phyloP scores from a whole-genome alignment of 441 rosid genomes.

The Geranium incanum region DNA sequence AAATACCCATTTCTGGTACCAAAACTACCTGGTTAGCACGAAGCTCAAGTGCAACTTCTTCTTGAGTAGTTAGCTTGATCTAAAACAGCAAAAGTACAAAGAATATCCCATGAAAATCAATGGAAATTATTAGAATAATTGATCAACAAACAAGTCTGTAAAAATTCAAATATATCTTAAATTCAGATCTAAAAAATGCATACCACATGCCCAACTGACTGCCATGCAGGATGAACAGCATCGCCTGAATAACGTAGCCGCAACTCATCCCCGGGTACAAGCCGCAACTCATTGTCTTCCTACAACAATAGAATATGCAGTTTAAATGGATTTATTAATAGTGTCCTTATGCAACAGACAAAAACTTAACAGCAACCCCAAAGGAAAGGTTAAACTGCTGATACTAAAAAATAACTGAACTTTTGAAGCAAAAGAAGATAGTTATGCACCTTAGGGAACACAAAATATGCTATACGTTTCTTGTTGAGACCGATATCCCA shows the following conservation, averaged over 20 bases:
- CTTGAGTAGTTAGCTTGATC: constrained; percentile 97
- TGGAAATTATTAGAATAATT: not conserved
- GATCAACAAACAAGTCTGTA: not conserved
- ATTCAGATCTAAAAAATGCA: constrained; percentile 20
- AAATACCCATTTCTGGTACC: constrained; percentile 8
- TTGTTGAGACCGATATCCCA: constrained; percentile 99
- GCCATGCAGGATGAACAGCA: constrained; percentile 97
- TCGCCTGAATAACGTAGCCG: constrained; percentile 93
- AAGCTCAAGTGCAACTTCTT: constrained; percentile 98
- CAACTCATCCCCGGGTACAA: constrained; percentile 96
- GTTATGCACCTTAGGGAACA: constrained; percentile 79
- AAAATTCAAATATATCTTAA: constrained; percentile 7
- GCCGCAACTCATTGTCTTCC: constrained; percentile 97
- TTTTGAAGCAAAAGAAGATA: constrained; percentile 1
- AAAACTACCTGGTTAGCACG: constrained; percentile 83
- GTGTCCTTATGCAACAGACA: not conserved
- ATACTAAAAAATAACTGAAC: not conserved
- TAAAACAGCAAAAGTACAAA: constrained; percentile 25
- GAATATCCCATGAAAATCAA: not conserved
- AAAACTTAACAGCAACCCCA: constrained; percentile 1
- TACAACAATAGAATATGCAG: constrained; percentile 29
- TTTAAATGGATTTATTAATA: constrained; percentile 8
- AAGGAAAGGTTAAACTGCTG: not conserved
- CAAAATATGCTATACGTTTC: constrained; percentile 89
- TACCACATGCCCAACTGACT: constrained; percentile 99